Evolutionary conservation across 1,284 basidiomycete species (phyloP), one percentile per base, ranked within the genome.

Genomic region (Trametes polyzona): DNA sequence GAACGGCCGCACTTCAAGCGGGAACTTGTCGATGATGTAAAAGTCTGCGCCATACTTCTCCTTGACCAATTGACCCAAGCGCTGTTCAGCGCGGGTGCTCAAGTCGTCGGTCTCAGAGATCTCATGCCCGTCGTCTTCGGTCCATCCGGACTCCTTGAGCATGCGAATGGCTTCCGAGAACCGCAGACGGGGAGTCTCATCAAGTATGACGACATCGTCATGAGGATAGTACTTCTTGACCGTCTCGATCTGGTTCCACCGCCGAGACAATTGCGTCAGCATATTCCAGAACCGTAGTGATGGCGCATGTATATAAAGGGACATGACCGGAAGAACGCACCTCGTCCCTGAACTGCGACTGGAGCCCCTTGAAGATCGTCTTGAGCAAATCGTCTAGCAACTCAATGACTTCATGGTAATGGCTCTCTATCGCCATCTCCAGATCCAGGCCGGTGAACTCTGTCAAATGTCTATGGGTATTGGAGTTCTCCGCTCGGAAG

Each of bases 361-460:
- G 69, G 17, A 79, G 60, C 0, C 70, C 72, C 49, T 66, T 67
- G 64, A 79, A 78, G 44, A 79, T 71, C 48, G 66, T 52, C 62
- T 74, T 72, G 62, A 79, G 67, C 59, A 76, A 70, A 16, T 69
- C 70, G 64, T 79, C 77, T 41, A 79, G 69, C 44, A 73, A 66
- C 43, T 76, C 71, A 57, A 78, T 62, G 23, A 74, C 74, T 55
- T 75, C 87, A 72, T 88, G 83, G 71, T 90, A 90, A 72, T 88
- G 81, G 66, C 82, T 81, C 57, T 87, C 80, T 64, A 89, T 84
- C 5, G 82, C 79, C 87, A 90, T 88, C 71, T 89, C 87, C 59
- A 89, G 74, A 77, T 89, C 87, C 55, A 90, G 77, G 43, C 87
- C 87, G 57, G 82, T 87, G 71, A 88, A 90, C 73, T 90, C 87